Base-by-base conservation (phyloP, 2,329 filamentous ascomycete species). In the Colletotrichum gloeosporioides region DNA sequence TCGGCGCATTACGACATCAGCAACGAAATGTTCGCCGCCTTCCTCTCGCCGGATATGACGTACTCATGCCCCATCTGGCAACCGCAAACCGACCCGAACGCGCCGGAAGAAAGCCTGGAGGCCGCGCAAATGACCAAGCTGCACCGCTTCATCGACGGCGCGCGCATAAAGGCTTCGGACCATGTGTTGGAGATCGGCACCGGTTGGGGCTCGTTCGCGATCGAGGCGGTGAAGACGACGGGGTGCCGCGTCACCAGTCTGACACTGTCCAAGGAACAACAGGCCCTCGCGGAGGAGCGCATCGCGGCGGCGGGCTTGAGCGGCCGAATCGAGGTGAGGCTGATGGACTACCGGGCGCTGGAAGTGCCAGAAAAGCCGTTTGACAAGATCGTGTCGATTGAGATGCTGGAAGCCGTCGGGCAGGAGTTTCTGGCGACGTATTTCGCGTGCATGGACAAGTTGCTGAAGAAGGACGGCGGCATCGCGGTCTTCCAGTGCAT, bases 361-460 rank as follows among this genome's bases (percentile, higher is more conserved):
- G 88, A 90, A 1, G 81, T 88, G 0, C 90, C 91, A 0, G 85
- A 87, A 61, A 85, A 83, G 1, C 85, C 87, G 0, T 95, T 92
- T 79, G 94, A 95, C 83, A 95, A 95, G 82, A 87, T 95, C 8
- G 88, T 95, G 9, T 94, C 92, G 6, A 94, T 95, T 74, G 94
- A 95, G 81, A 95, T 95, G 94, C 86, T 95, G 27, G 94, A 95
- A 85, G 92, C 92, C 2, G 94, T 95, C 0, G 94, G 94, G 4
- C 86, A 89, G 68, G 92, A 94, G 80, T 95, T 91, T 79, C 83
- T 95, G 36, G 87, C 88, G 25, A 93, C 90, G 3, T 95, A 95
- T 81, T 95, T 95, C 81, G 84, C 86, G 22, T 91, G 90, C 78
- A 87, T 95, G 67, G 86, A 95, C 79, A 86, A 87, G 73, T 82